Conservation (phyloP, 495 filamentous ascomycete genomes). For the Trichoderma erinaceum region DNA sequence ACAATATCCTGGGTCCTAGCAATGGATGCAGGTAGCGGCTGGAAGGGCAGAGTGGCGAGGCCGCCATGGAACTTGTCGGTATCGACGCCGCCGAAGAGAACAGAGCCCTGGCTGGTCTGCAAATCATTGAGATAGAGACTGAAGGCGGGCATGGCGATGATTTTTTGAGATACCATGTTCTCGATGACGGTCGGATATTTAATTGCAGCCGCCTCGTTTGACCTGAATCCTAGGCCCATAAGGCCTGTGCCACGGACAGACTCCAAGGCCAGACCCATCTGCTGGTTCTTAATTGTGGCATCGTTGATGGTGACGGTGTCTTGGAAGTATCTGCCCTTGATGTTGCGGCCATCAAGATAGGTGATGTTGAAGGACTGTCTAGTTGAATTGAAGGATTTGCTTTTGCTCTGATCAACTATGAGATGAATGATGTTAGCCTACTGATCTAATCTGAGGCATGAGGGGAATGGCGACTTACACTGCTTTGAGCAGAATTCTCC, state of each 20-base stretch:
- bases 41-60: conserved; percentile 65
- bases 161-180: conserved; percentile 57
- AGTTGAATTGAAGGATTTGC: conserved; percentile 63
- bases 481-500: not conserved
- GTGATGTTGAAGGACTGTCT: conserved; percentile 66
- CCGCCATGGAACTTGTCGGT: conserved; percentile 73
- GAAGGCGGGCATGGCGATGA: conserved; percentile 79
- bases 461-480: not conserved
- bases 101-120: conserved; percentile 61
- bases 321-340: conserved; percentile 66
- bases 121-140: conserved; percentile 69
- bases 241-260: conserved; percentile 69
- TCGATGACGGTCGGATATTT: conserved; percentile 76
- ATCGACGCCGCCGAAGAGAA: conserved; percentile 90
- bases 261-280: conserved; percentile 75
- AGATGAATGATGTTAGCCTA: not conserved
- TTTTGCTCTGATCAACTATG: conserved; percentile 48
- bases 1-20: conserved; percentile 24
- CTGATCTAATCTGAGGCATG: not conserved
- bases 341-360: conserved; percentile 62
- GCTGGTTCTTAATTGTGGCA: conserved; percentile 55
- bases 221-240: conserved; percentile 79
- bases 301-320: conserved; percentile 70
- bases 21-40: conserved; percentile 28
- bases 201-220: conserved; percentile 61